Conservation (phyloP, 1,284 basidiomycete species). For the Ceratobasidium sp. region DNA sequence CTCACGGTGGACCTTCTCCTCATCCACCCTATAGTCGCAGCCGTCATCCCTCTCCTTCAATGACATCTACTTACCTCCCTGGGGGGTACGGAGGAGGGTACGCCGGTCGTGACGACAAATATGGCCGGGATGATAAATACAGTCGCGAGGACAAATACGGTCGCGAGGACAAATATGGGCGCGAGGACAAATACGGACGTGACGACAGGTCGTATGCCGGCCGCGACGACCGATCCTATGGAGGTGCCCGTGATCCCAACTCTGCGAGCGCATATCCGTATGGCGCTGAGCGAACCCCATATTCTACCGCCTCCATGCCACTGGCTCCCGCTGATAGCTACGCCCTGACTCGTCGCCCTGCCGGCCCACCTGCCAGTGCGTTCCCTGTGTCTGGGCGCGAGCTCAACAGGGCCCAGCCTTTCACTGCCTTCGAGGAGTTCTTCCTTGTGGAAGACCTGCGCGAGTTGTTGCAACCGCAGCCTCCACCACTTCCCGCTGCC, state of each 20-base stretch:
- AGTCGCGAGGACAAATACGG: too few species aligned
- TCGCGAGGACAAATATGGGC: too few species aligned
- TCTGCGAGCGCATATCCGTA: conserved; percentile 8
- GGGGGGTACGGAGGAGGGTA: conserved; percentile 12
- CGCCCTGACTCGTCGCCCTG: conserved; percentile 31
- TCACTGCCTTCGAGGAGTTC: conserved; percentile 65
- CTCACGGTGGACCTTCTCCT: conserved; percentile 29
- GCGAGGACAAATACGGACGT: too few species aligned
- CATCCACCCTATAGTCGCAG: conserved; percentile 26
- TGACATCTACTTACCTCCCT: conserved; percentile 14
- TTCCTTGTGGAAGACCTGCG: conserved; percentile 78
- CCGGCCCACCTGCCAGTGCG: not conserved
- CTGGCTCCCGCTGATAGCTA: conserved; percentile 9
- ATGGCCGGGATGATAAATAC: too few species aligned
- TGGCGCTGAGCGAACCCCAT: conserved; percentile 20
- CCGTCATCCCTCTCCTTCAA: conserved; percentile 31
- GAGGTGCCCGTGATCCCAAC: conserved; percentile 8
- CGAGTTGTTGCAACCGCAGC: conserved; percentile 66
- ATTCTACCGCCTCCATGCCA: conserved; percentile 23
- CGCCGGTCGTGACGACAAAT: too few species aligned
- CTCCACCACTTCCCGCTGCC: conserved; percentile 75
- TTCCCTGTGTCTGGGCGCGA: conserved; percentile 19
- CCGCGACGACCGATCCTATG: not conserved
- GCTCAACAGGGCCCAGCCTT: conserved; percentile 54
- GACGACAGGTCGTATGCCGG: too few species aligned